These are phyloP conservation scores for Phytophthora kernoviae DNA, from an alignment of 352 stramenopile species.

Conservation along the genomic window DNA sequence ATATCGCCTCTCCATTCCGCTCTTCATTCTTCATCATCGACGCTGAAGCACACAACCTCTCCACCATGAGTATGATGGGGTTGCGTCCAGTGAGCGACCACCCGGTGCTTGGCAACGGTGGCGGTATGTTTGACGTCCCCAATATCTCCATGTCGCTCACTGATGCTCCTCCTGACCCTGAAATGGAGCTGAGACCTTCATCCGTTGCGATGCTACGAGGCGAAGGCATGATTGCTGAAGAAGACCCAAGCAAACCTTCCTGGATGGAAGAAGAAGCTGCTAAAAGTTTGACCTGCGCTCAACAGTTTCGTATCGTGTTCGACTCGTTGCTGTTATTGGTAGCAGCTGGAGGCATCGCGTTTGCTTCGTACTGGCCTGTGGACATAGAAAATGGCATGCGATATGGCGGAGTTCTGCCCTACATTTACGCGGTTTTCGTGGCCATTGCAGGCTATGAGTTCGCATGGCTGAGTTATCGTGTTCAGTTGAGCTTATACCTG, in stretches of 20 bases:
- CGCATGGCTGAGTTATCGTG: slow-evolving; percentile 63
- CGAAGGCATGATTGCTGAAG: slow-evolving; percentile 5
- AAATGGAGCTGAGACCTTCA: slow-evolving; percentile 32
- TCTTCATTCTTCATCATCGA: slow-evolving; percentile 18
- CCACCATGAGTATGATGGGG: slow-evolving; percentile 30
- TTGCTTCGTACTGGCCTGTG: slow-evolving; percentile 40
- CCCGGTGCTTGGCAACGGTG: slow-evolving; percentile 26
- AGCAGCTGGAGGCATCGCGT: slow-evolving; percentile 33
- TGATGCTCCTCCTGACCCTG: slow-evolving; percentile 10
- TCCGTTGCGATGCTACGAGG: slow-evolving; percentile 41
- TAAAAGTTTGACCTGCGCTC: slow-evolving; percentile 26
- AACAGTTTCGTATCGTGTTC: slow-evolving; percentile 33
- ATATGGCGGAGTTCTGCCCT: slow-evolving; percentile 44
- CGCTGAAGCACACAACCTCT: slow-evolving; percentile 1
- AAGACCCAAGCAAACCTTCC: slow-evolving; percentile 25
- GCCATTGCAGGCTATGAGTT: slow-evolving; percentile 61
- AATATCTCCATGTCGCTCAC: slow-evolving; percentile 31
- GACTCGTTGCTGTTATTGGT: slow-evolving; percentile 44
- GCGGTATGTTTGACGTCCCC: slow-evolving; percentile 42
- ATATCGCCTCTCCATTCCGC: slow-evolving; percentile 4
- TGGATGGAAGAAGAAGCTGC: slow-evolving; percentile 40
- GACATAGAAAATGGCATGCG: slow-evolving; percentile 25
- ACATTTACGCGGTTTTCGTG: slow-evolving; percentile 49
- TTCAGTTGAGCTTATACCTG: slow-evolving; percentile 56
- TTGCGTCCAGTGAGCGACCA: slow-evolving; percentile 34